These are phyloP conservation scores for Leccinum subrobustum DNA, from an alignment of 1,284 basidiomycete genomes.

Conservation along the genomic window DNA sequence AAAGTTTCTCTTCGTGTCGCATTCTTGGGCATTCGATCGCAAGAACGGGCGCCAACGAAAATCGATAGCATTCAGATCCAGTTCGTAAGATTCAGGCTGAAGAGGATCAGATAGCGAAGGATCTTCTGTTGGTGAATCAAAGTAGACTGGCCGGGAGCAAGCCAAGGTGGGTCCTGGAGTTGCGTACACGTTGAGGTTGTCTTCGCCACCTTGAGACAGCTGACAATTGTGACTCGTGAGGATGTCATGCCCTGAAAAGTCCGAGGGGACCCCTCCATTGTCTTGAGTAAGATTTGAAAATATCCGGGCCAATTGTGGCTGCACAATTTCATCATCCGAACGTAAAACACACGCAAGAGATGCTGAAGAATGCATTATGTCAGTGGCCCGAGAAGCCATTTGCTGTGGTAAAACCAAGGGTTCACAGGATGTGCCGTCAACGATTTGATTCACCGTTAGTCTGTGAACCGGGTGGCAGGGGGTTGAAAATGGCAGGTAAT, in stretches of 20 bases:
- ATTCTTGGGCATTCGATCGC: slow-evolving; percentile 19
- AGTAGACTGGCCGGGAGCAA: slow-evolving; percentile 40
- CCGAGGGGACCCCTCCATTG: slow-evolving; percentile 13
- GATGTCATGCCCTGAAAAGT: slow-evolving; percentile 10
- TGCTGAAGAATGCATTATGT: slow-evolving; percentile 15
- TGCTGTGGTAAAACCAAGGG: slow-evolving; percentile 11
- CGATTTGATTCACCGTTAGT: neutral
- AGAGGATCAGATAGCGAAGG: slow-evolving; percentile 43
- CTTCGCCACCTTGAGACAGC: slow-evolving; percentile 3
- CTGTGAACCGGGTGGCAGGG: slow-evolving; percentile 20
- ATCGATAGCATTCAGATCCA: slow-evolving; percentile 43
- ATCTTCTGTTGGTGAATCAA: slow-evolving; percentile 53
- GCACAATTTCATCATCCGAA: slow-evolving; percentile 13
- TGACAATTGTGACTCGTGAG: slow-evolving; percentile 5
- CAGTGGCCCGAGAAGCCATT: slow-evolving; percentile 3
- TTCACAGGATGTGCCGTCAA: slow-evolving; percentile 2
- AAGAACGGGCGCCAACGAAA: slow-evolving; percentile 54
- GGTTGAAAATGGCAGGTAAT: slow-evolving; percentile 28
- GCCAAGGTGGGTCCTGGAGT: slow-evolving; percentile 34
- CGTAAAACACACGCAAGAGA: slow-evolving; percentile 19
- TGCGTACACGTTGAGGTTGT: slow-evolving; percentile 23
- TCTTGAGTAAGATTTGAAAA: slow-evolving; percentile 13
- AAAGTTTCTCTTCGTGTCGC: neutral
- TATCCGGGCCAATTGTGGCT: slow-evolving; percentile 5
- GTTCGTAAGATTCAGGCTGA: slow-evolving; percentile 33